Conservation (phyloP, 164 flowering plant species). For the Piper longum region DNA sequence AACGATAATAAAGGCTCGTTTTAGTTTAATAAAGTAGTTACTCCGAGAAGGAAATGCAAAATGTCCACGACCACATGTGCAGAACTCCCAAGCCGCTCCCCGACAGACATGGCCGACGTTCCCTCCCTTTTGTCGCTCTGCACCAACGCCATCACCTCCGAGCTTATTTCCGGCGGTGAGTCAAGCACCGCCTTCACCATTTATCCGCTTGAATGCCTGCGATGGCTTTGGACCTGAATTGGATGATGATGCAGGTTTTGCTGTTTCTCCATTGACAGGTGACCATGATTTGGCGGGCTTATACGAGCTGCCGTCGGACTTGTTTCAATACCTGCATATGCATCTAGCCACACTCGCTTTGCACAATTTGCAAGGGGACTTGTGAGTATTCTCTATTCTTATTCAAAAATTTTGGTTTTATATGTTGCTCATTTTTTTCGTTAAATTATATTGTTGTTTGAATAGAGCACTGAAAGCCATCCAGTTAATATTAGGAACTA, state of each 20-base stretch:
- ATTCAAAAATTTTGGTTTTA: background rate
- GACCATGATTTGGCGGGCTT: slow-evolving; percentile 24
- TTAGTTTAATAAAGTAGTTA: no score
- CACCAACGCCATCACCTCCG: slow-evolving; percentile 11
- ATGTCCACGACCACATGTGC: no score
- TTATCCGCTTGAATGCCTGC: background rate
- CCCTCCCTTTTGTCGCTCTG: no score
- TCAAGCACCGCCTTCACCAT: background rate
- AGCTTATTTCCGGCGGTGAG: slow-evolving; percentile 20
- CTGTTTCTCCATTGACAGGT: slow-evolving; percentile 17
- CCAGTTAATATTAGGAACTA: background rate
- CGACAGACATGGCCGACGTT: no score
- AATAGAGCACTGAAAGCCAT: no score
- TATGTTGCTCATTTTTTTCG: background rate
- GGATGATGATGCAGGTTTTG: background rate
- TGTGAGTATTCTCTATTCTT: slow-evolving; percentile 18
- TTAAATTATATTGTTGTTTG: background rate
- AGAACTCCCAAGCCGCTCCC: no score
- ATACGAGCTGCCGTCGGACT: slow-evolving; percentile 40
- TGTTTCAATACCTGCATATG: slow-evolving; percentile 33
- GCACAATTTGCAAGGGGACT: slow-evolving; percentile 30
- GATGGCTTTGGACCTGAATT: background rate
- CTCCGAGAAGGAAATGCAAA: no score
- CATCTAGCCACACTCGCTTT: slow-evolving; percentile 38
- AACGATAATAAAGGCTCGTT: no score